phyloP scores from a whole-genome alignment of 2,329 filamentous ascomycete species.

The Aspergillus fijiensis region DNA sequence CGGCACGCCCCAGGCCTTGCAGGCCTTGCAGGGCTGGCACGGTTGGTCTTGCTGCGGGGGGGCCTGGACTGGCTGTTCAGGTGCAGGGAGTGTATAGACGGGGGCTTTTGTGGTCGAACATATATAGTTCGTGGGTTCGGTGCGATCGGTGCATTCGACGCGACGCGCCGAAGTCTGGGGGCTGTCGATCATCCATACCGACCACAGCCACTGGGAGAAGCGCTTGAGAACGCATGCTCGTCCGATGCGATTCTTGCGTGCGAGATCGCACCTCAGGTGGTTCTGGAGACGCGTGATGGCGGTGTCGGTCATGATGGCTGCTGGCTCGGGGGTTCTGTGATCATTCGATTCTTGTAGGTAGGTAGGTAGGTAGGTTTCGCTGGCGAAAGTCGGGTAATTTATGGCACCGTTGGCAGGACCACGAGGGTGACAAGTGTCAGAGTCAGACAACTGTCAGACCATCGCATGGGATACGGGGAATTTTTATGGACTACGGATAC shows the following conservation, averaged over 20 bases:
- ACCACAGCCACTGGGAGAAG: constrained; percentile 22
- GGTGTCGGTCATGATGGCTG: constrained; percentile 7
- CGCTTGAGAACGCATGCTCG: constrained; percentile 11
- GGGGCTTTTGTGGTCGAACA: not conserved
- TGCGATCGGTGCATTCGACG: not conserved
- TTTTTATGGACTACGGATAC: not conserved
- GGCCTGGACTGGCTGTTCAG: not conserved
- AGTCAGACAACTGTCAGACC: not conserved
- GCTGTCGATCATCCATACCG: constrained; percentile 10
- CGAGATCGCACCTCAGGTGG: constrained; percentile 2
- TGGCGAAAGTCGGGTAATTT: too few relatives aligned
- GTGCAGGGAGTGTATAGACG: not conserved
- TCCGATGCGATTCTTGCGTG: constrained; percentile 2
- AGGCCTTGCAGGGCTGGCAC: constrained; percentile 29
- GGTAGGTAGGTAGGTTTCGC: too few relatives aligned
- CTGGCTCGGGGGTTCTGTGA: not conserved
- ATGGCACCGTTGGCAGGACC: not conserved
- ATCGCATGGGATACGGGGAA: not conserved
- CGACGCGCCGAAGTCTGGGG: not conserved
- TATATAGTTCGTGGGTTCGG: not conserved
- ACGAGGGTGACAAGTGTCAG: not conserved
- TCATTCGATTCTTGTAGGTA: not conserved
- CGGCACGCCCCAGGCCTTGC: constrained; percentile 27
- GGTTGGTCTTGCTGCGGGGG: constrained; percentile 1
- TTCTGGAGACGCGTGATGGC: not conserved